Conservation (phyloP, 768 basidiomycete species). For the Lactifluus volemus region DNA sequence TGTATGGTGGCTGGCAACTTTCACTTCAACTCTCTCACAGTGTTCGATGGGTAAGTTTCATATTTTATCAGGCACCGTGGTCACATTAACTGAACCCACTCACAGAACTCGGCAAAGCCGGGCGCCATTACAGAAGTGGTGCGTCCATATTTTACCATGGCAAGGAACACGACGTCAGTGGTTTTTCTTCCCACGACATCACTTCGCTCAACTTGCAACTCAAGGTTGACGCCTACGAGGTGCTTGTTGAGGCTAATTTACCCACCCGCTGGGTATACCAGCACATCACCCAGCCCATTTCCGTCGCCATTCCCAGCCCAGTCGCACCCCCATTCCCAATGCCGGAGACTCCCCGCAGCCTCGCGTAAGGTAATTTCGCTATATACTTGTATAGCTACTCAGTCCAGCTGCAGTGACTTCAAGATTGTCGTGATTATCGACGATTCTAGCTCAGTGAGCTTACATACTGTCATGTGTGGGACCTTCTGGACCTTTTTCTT, state of each 20-base stretch:
- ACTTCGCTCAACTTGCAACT: neutral
- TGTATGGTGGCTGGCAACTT: neutral
- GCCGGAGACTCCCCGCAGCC: neutral
- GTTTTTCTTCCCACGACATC: neutral
- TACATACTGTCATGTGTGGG: neutral
- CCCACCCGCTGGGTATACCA: constrained; percentile 3
- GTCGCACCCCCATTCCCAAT: neutral
- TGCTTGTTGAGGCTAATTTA: constrained; percentile 28
- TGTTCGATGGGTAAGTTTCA: constrained; percentile 14
- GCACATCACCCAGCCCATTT: neutral
- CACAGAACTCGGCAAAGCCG: constrained; percentile 31
- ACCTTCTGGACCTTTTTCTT: neutral
- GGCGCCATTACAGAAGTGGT: constrained; percentile 24
- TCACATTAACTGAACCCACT: neutral
- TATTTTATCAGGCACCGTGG: no score
- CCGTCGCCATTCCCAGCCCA: neutral
- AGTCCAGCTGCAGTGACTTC: constrained; percentile 26
- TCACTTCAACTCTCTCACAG: neutral
- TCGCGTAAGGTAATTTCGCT: neutral
- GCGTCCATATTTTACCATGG: constrained; percentile 28
- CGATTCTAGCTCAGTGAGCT: constrained; percentile 32
- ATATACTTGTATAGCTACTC: neutral
- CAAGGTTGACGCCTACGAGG: constrained; percentile 28
- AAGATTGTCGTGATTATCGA: constrained; percentile 36
- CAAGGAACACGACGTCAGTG: constrained; percentile 27